Conservation (phyloP, 306 rosid species). For the Rosa multiflora region DNA sequence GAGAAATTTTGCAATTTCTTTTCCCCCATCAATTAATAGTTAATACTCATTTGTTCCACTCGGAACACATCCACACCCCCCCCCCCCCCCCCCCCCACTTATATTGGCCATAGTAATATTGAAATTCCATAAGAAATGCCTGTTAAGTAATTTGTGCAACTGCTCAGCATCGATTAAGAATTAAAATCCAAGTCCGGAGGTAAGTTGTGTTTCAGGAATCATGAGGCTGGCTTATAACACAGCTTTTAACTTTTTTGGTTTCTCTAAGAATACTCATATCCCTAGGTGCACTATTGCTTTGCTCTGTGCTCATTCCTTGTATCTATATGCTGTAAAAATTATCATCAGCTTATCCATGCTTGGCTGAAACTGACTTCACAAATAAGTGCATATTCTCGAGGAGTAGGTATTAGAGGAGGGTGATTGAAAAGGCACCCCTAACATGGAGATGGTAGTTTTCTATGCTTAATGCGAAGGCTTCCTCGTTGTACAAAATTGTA, state of each 20-base stretch:
- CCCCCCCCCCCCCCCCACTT: too few species aligned
- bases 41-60: not conserved
- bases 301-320: not conserved
- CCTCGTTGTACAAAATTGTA: not conserved
- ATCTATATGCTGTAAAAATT: too few species aligned
- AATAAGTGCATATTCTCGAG: not conserved
- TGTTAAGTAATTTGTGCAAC: not conserved
- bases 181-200: not conserved
- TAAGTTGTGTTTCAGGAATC: not conserved
- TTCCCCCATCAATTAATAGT: conserved; percentile 20
- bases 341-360: not conserved
- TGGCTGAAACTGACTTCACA: not conserved
- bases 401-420: not conserved
- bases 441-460: not conserved
- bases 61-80: not conserved
- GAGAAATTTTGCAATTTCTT: conserved; percentile 33
- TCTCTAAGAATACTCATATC: not conserved
- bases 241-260: not conserved
- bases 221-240: not conserved
- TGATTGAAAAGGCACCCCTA: not conserved
- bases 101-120: not conserved
- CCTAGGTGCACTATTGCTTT: not conserved
- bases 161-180: not conserved
- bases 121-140: not conserved
- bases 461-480: not conserved